Conservation (phyloP, 2,329 filamentous ascomycete genomes). For the Ceratocystis huliohia region DNA sequence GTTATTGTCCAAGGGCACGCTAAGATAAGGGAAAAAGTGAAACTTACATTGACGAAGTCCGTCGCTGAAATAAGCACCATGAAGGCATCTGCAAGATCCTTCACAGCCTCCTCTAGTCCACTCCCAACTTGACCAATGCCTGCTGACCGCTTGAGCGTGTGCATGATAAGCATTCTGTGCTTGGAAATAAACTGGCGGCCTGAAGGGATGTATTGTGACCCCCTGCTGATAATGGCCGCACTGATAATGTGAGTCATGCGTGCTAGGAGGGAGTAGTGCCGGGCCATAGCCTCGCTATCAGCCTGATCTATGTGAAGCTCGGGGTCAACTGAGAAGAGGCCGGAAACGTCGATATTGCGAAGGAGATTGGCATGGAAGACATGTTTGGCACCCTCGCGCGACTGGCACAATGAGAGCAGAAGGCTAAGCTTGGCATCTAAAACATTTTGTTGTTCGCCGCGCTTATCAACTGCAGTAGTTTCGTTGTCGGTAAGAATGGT, state of each 20-base stretch:
- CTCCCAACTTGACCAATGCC: conserved; percentile 48
- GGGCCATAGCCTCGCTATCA: conserved; percentile 56
- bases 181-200: conserved; percentile 69
- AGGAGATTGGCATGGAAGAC: conserved; percentile 87
- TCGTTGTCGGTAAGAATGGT: conserved; percentile 55
- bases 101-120: conserved; percentile 47
- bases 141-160: conserved; percentile 79
- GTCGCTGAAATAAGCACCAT: conserved; percentile 72
- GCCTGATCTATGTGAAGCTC: conserved; percentile 68
- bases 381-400: conserved; percentile 67
- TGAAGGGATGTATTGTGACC: conserved; percentile 69
- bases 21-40: conserved; percentile 10
- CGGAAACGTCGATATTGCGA: conserved; percentile 62
- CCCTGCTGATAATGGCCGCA: conserved; percentile 67
- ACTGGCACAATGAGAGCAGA: conserved; percentile 72
- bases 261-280: conserved; percentile 74
- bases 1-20: background rate
- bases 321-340: conserved; percentile 80
- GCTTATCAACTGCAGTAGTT: conserved; percentile 28
- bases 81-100: conserved; percentile 72
- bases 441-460: conserved; percentile 38
- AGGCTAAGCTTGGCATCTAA: conserved; percentile 65
- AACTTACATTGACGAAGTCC: conserved; percentile 69
- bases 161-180: conserved; percentile 71
- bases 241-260: conserved; percentile 71